These are phyloP conservation scores for Fusarium nematophilum DNA, from an alignment of 2,329 filamentous ascomycete species.

Conservation along the genomic window DNA sequence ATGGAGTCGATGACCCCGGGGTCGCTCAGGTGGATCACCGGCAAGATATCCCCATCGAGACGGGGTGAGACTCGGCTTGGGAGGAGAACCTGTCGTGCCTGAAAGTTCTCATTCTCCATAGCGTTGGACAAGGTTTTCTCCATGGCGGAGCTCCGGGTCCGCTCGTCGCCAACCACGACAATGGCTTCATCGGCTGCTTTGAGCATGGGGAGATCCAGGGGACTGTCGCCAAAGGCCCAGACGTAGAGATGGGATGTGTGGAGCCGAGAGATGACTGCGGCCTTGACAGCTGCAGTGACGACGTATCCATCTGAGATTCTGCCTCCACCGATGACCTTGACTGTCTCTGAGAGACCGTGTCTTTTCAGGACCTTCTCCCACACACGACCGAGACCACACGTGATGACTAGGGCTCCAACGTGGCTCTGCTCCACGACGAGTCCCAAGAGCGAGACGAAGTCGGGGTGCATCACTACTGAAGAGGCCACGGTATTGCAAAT, in stretches of 20 bases:
- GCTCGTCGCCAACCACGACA: slow-evolving; percentile 64
- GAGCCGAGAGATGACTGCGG: slow-evolving; percentile 56
- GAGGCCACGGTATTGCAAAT: slow-evolving; percentile 59
- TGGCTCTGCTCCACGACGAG: slow-evolving; percentile 45
- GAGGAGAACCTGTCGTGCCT: slow-evolving; percentile 59
- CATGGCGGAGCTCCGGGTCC: slow-evolving; percentile 63
- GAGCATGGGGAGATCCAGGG: slow-evolving; percentile 69
- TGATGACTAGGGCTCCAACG: slow-evolving; percentile 63
- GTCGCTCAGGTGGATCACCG: slow-evolving; percentile 51
- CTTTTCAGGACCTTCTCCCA: slow-evolving; percentile 66
- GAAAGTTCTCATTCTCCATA: slow-evolving; percentile 54
- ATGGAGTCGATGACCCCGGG: slow-evolving; percentile 34
- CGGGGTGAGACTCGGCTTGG: slow-evolving; percentile 53
- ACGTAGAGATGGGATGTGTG: slow-evolving; percentile 56
- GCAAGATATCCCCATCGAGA: slow-evolving; percentile 56
- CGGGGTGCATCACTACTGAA: slow-evolving; percentile 55
- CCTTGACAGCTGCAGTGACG: slow-evolving; percentile 64
- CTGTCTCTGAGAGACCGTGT: slow-evolving; percentile 52
- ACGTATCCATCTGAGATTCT: slow-evolving; percentile 60
- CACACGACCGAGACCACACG: slow-evolving; percentile 62
- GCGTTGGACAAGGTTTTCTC: slow-evolving; percentile 55
- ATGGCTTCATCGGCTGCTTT: slow-evolving; percentile 62
- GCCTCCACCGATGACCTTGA: slow-evolving; percentile 65
- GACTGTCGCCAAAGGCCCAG: slow-evolving; percentile 70
- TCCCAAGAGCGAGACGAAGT: slow-evolving; percentile 59